A percentile compares a stretch with the other conserved stretches of the same genome.
Evolutionary conservation across 495 filamentous ascomycete species (phyloP).

Genomic region (Penicillium canescens): DNA sequence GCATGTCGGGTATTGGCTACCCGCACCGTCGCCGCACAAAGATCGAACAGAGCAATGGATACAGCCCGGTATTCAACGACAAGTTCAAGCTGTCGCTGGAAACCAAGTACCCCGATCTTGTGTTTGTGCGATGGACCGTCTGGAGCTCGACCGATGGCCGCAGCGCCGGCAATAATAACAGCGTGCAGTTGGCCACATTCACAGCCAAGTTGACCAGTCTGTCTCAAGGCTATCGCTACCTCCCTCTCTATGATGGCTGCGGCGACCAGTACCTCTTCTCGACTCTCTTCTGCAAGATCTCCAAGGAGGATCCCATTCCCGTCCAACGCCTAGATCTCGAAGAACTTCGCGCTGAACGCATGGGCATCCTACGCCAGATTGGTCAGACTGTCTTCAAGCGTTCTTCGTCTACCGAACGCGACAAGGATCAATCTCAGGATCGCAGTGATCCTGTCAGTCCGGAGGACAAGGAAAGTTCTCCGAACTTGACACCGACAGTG

Average conservation of each 20-base stretch:
- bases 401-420: slow-evolving; percentile 47
- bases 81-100: slow-evolving; percentile 74
- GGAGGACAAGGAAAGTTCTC: slow-evolving; percentile 39
- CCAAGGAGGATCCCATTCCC: slow-evolving; percentile 58
- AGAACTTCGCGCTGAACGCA: slow-evolving; percentile 50
- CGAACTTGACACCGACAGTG: slow-evolving; percentile 39
- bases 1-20: slow-evolving; percentile 68
- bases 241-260: slow-evolving; percentile 86
- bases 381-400: slow-evolving; percentile 54
- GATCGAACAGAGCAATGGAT: slow-evolving; percentile 82
- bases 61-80: slow-evolving; percentile 82
- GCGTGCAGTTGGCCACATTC: slow-evolving; percentile 75
- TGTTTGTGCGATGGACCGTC: slow-evolving; percentile 93
- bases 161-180: slow-evolving; percentile 59
- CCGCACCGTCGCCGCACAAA: slow-evolving; percentile 77
- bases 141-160: slow-evolving; percentile 75
- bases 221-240: slow-evolving; percentile 92
- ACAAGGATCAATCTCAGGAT: slow-evolving; percentile 33
- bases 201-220: slow-evolving; percentile 89
- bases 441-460: slow-evolving; percentile 33
- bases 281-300: slow-evolving; percentile 87
- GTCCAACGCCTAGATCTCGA: slow-evolving; percentile 47
- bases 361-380: slow-evolving; percentile 50
- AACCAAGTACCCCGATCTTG: slow-evolving; percentile 87
- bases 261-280: slow-evolving; percentile 93